Evolutionary conservation across 805 yeast genomes (phyloP), one percentile per base, ranked within the genome.

Genomic region (Tetrapisispora phaffii): DNA sequence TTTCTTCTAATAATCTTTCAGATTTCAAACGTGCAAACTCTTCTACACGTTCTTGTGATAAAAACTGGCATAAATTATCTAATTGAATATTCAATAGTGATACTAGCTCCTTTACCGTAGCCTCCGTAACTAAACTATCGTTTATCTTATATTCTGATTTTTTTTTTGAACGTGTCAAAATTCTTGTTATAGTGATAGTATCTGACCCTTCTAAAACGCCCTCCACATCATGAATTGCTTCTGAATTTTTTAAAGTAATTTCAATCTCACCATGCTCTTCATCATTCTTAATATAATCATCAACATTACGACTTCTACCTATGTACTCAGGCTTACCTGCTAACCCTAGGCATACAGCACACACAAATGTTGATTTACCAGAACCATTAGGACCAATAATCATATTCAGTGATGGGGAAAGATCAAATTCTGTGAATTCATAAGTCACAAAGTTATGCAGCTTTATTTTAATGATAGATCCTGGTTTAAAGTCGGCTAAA

Each of bases 381-480:
- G 95, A 77, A 31, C 99, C 99, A 60, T 93, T 93, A 12, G 97
- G 97, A 0, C 97, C 98, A 44, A 93, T 82, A 47, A 93, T 84
- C 81, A 93, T 78, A 59, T 93, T 93, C 58, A 93, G 70, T 1
- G 81, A 71, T 0, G 97, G 96, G 0, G 90, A 83, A 46, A 90
- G 73, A 34, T 72, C 71, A 62, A 86, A 87, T 61, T 82, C 88
- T 0, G 85, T 79, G 39, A 74, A 64, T 1, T 77, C 56, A 59
- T 82, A 84, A 0, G 89, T 82, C 58, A 85, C 84, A 65, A 83
- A 83, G 59, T 82, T 81, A 50, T 63, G 63, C 24, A 83, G 71
- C 45, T 70, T 73, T 23, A 82, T 76, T 34, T 74, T 68, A n/a
- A 80, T 57, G 34, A 76, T 67, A 4, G 75, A 60, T 1, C 80